These are phyloP conservation scores for Suillus subluteus DNA, from an alignment of 768 basidiomycete genomes.

Conservation along the genomic window DNA sequence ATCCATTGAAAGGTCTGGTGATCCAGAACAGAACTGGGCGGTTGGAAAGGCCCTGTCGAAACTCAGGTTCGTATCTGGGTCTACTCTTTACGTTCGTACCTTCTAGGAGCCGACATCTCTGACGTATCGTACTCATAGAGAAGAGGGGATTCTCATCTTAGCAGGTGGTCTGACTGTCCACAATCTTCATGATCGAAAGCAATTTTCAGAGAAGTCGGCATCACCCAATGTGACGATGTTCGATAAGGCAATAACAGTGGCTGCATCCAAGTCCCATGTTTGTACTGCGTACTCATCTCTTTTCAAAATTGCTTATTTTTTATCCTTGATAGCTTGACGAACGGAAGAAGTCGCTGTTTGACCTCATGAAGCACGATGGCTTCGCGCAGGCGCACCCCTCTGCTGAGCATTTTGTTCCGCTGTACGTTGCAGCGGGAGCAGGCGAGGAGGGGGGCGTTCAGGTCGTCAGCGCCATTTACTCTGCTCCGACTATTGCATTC, in stretches of 20 bases:
- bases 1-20: constrained; percentile 63
- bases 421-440: constrained; percentile 79
- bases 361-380: constrained; percentile 57
- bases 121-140: constrained; percentile 36
- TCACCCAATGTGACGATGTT: constrained; percentile 54
- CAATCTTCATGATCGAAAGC: constrained; percentile 58
- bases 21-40: constrained; percentile 65
- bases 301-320: background rate
- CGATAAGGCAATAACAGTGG: constrained; percentile 59
- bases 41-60: constrained; percentile 62
- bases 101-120: constrained; percentile 3
- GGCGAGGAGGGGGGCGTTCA: constrained; percentile 57
- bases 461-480: constrained; percentile 57
- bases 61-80: constrained; percentile 49
- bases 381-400: constrained; percentile 75
- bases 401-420: constrained; percentile 80
- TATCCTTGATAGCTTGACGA: constrained; percentile 42
- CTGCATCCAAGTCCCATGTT: constrained; percentile 55
- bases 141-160: constrained; percentile 70
- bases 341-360: constrained; percentile 58
- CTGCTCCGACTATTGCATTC: constrained; percentile 69
- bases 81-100: background rate
- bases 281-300: constrained; percentile 23
- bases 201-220: constrained; percentile 55
- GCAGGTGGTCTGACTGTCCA: constrained; percentile 73